Percentiles rank a stretch among this genome's conserved stretches.
Evolutionary conservation across 2,329 filamentous ascomycete species (phyloP).

Genomic region (Clarireedia homoeocarpa): DNA sequence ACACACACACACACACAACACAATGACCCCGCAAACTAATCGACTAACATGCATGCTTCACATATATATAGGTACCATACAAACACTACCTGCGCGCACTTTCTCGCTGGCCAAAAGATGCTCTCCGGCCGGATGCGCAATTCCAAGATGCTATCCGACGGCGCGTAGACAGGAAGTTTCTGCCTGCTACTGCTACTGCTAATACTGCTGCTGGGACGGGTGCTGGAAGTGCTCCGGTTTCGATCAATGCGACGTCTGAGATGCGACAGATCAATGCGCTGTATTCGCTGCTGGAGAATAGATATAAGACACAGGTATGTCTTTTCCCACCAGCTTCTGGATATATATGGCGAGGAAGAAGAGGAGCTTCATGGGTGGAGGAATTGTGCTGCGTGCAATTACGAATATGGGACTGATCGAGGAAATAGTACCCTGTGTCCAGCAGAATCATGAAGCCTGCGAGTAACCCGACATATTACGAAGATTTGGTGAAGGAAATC

Average conservation of each 20-base stretch:
- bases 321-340: not conserved
- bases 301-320: slow-evolving; percentile 47
- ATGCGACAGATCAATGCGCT: slow-evolving; percentile 52
- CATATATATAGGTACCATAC: slow-evolving; percentile 33
- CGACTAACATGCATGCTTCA: no score
- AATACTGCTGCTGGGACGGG: slow-evolving; percentile 8
- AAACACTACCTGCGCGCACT: slow-evolving; percentile 43
- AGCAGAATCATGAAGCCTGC: slow-evolving; percentile 47
- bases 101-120: slow-evolving; percentile 55
- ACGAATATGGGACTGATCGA: not conserved
- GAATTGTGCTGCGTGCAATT: no score
- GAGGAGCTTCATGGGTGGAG: not conserved
- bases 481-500: slow-evolving; percentile 52
- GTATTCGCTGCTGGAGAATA: slow-evolving; percentile 50
- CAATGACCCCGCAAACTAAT: no score
- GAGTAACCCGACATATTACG: slow-evolving; percentile 58
- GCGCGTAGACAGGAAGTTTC: slow-evolving; percentile 33
- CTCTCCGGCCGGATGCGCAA: slow-evolving; percentile 54
- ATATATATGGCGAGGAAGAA: not conserved
- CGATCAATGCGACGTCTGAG: slow-evolving; percentile 38
- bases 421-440: slow-evolving; percentile 38
- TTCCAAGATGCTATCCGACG: slow-evolving; percentile 48
- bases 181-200: slow-evolving; percentile 13
- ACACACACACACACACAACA: no score
- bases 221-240: slow-evolving; percentile 8